phyloP scores from a whole-genome alignment of 208 protist genomes.

The Wallacemonas sp. region DNA sequence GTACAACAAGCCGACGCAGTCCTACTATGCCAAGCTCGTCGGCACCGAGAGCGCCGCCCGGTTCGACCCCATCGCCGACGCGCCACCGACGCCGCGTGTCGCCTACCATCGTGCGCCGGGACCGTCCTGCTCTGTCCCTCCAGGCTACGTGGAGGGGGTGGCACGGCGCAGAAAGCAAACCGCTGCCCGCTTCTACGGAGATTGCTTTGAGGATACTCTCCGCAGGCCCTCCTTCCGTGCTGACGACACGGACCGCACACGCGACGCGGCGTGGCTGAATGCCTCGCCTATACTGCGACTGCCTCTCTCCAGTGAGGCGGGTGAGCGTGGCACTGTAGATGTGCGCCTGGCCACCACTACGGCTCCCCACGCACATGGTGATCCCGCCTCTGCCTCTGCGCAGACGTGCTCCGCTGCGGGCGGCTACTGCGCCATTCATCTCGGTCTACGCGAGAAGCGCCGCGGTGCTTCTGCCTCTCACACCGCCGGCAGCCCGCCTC shows the following conservation, averaged over 20 bases:
- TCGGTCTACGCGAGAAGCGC: background rate
- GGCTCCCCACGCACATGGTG: too few species aligned
- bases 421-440: conserved; percentile 10
- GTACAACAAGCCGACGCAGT: conserved; percentile 67
- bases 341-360: conserved; percentile 55
- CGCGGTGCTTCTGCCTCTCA: background rate
- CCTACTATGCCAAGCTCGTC: conserved; percentile 55
- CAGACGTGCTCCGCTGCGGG: background rate
- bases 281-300: conserved; percentile 65
- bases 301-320: conserved; percentile 30
- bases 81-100: conserved; percentile 53
- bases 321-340: conserved; percentile 31
- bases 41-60: conserved; percentile 3
- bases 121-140: conserved; percentile 58
- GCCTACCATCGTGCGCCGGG: conserved; percentile 49
- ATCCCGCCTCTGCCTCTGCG: too few species aligned
- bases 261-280: background rate
- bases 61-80: conserved; percentile 27
- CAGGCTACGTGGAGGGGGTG: conserved; percentile 79
- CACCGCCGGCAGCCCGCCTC: too few species aligned
- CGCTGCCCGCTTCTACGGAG: conserved; percentile 22
- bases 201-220: conserved; percentile 24
- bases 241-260: conserved; percentile 11
- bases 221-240: conserved; percentile 17
- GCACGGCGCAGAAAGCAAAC: conserved; percentile 59